Conservation (phyloP, 306 rosid genomes). For the Casuarina equisetifolia region DNA sequence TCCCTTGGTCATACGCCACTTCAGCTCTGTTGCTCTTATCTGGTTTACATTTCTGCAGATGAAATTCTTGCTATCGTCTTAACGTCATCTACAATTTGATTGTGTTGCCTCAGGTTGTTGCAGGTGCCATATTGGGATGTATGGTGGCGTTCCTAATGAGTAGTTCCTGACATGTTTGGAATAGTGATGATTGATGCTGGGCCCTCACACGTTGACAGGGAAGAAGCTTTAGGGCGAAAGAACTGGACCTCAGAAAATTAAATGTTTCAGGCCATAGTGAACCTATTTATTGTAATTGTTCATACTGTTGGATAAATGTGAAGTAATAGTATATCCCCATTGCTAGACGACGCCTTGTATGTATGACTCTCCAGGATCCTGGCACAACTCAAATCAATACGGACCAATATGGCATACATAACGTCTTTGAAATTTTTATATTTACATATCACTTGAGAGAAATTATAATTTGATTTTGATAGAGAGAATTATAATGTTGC, state of each 20-base stretch:
- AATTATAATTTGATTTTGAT: too few relatives aligned
- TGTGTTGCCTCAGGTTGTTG: conserved; percentile 53
- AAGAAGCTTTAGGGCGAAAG: background rate
- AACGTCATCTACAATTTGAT: background rate
- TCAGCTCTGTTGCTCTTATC: conserved; percentile 51
- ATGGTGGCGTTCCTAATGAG: conserved; percentile 57
- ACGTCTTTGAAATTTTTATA: too few relatives aligned
- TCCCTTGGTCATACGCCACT: conserved; percentile 97
- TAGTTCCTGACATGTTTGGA: conserved; percentile 24
- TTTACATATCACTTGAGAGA: too few relatives aligned
- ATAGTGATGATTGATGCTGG: background rate
- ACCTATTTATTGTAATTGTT: background rate
- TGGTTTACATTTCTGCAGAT: background rate
- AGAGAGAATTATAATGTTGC: too few relatives aligned
- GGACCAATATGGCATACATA: too few relatives aligned
- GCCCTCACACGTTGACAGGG: background rate
- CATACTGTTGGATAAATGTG: background rate
- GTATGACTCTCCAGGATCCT: too few relatives aligned
- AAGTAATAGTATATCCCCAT: too few relatives aligned
- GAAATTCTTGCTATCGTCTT: background rate
- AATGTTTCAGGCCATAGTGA: background rate
- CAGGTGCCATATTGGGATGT: conserved; percentile 81
- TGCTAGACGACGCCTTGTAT: too few relatives aligned
- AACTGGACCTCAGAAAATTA: background rate
- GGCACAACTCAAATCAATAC: too few relatives aligned